A percentile compares a stretch with the other conserved stretches of the same genome.
phyloP scores from a whole-genome alignment of 202 grass and related monocot genomes.

The Panicum hallii region DNA sequence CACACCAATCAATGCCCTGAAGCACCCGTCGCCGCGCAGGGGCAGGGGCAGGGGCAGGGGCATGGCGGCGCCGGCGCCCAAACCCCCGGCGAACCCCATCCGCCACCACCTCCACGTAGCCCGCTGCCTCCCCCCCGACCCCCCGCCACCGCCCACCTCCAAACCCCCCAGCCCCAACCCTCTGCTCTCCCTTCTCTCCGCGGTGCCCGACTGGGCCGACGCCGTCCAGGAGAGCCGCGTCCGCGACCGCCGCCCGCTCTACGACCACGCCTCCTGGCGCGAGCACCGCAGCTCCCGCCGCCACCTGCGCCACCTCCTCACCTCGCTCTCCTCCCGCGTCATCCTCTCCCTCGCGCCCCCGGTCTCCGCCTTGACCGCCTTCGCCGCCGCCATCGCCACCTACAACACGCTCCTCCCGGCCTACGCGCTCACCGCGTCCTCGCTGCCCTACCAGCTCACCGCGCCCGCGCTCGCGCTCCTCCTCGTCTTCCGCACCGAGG shows the following conservation, averaged over 20 bases:
- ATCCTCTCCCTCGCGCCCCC: conserved; percentile 89
- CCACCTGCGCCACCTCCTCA: conserved; percentile 79
- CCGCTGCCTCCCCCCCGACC: conserved; percentile 39
- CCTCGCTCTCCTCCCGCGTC: conserved; percentile 72
- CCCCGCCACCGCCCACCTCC: conserved; percentile 9
- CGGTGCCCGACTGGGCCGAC: conserved; percentile 79
- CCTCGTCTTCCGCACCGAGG: conserved; percentile 96
- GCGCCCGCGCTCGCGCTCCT: conserved; percentile 87
- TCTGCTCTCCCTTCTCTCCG: conserved; percentile 57
- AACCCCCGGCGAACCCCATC: neutral
- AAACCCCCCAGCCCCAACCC: neutral
- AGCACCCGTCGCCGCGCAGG: no score
- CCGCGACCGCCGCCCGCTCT: conserved; percentile 62
- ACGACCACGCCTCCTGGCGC: conserved; percentile 72
- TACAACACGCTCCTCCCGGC: conserved; percentile 80
- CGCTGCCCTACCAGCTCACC: conserved; percentile 84
- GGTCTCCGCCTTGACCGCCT: conserved; percentile 76
- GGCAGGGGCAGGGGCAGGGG: no score
- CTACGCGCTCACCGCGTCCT: conserved; percentile 63
- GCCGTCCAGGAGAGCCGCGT: conserved; percentile 67
- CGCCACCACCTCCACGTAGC: neutral
- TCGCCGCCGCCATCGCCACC: conserved; percentile 74
- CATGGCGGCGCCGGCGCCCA: conserved; percentile 24
- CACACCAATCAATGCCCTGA: no score
- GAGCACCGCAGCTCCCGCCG: conserved; percentile 83